These are phyloP conservation scores for Teratosphaeria pseudoeucalypti DNA, from an alignment of 2,329 filamentous ascomycete species.

Conservation along the genomic window DNA sequence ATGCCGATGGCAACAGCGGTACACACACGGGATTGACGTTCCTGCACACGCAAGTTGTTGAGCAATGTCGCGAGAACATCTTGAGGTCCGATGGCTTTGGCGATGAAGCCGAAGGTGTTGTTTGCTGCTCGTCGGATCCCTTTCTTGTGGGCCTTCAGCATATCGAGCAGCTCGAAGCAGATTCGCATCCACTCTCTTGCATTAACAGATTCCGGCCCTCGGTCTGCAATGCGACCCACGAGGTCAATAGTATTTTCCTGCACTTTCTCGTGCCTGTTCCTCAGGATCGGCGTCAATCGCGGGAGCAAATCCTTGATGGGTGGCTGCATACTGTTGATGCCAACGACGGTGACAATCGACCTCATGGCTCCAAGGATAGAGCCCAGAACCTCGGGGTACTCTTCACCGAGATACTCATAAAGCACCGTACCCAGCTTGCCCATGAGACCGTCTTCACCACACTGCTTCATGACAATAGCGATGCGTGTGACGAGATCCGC, in stretches of 20 bases:
- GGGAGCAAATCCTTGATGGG: constrained; percentile 94
- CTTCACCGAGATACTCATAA: constrained; percentile 96
- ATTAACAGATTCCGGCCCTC: constrained; percentile 91
- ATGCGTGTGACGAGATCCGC: constrained; percentile 94
- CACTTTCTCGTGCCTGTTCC: constrained; percentile 97
- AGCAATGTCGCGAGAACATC: constrained; percentile 91
- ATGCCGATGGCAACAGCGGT: constrained; percentile 98
- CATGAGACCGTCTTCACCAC: constrained; percentile 90
- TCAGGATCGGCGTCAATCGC: constrained; percentile 90
- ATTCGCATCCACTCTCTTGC: constrained; percentile 99
- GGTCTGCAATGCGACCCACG: constrained; percentile 93
- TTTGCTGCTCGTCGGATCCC: constrained; percentile 95
- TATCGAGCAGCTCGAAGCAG: constrained; percentile 96
- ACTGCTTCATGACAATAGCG: constrained; percentile 98
- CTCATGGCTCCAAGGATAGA: constrained; percentile 91
- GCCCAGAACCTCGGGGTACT: constrained; percentile 94
- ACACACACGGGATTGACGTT: constrained; percentile 95
- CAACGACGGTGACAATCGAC: constrained; percentile 94
- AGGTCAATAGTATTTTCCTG: constrained; percentile 98
- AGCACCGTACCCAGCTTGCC: constrained; percentile 88
- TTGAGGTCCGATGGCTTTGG: constrained; percentile 95
- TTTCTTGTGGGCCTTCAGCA: constrained; percentile 99
- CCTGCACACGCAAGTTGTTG: constrained; percentile 93
- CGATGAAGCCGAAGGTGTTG: constrained; percentile 99
- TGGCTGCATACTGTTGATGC: constrained; percentile 96